Evolutionary conservation across 2,329 filamentous ascomycete genomes (phyloP).

Genomic region (Aspergillus fumigatiaffinis): DNA sequence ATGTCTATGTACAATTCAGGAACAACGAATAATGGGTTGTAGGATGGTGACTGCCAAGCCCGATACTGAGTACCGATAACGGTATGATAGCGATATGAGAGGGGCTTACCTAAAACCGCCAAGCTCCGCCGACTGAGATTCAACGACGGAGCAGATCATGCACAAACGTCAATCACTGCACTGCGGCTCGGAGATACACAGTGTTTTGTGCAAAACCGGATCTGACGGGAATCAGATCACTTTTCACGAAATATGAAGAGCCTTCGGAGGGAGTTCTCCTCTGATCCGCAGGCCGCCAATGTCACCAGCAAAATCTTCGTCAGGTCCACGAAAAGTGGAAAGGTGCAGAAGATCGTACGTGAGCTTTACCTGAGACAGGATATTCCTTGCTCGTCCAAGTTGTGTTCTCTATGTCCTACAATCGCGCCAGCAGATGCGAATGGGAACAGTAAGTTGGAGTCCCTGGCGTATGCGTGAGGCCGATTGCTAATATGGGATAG

Average conservation of each 20-base stretch:
- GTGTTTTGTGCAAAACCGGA: constrained; percentile 2
- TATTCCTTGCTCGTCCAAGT: constrained; percentile 90
- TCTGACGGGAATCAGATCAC: constrained; percentile 8
- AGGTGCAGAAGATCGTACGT: constrained; percentile 97
- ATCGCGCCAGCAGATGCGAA: constrained; percentile 74
- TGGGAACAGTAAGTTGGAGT: constrained; percentile 58
- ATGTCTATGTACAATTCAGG: not conserved
- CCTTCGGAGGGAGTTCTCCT: constrained; percentile 54
- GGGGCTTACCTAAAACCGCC: constrained; percentile 21
- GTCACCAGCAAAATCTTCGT: constrained; percentile 96
- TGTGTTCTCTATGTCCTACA: constrained; percentile 73
- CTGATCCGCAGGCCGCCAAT: constrained; percentile 60
- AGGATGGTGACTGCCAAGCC: not conserved
- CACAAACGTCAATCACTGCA: constrained; percentile 12
- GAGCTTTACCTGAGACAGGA: constrained; percentile 95
- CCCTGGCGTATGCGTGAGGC: not conserved
- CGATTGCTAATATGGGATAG: constrained; percentile 44
- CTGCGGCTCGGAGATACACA: constrained; percentile 18
- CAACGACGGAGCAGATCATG: constrained; percentile 11
- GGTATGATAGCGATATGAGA: constrained; percentile 1
- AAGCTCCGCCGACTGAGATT: constrained; percentile 9
- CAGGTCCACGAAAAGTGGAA: constrained; percentile 88
- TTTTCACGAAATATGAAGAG: constrained; percentile 52
- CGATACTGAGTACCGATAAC: not conserved
- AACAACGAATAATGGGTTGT: not conserved